Evolutionary conservation across 148 eudicot species (phyloP), one percentile per base, ranked within the genome.

Genomic region (Vaccinium vitisidaea): DNA sequence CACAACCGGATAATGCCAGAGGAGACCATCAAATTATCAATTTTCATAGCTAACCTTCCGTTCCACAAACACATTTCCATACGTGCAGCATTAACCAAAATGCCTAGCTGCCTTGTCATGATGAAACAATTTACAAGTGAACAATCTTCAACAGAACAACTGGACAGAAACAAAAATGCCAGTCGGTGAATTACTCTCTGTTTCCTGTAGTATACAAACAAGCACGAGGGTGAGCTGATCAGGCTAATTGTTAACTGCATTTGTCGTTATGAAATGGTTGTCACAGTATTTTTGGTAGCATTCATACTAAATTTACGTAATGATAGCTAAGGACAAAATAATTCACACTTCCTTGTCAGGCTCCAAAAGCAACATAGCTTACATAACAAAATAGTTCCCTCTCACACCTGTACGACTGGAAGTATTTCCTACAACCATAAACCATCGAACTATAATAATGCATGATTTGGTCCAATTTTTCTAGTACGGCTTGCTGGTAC

Each of bases 61-160:
- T 39, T 70, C 39, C 76, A 83, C 56, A 52, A 53, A 71, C 53
- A 43, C 36, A 18, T 71, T 16, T 25, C 2, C 27, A 39, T 25
- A 21, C 10, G 5, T 49, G 48, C 11, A 48, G 6, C 52, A 48
- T 63, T 2, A 32, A 63, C 77, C n/a, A 23, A 8, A 82, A 82
- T 23, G 43, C 75, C 43, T 23, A 46, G n/a, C 36, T 50, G 23
- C 48, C 70, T 19, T 36, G 27, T 58, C 73, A 39, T 59, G 27
- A 82, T 36, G 32, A 50, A 30, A 82, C 48, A 54, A 73, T 70
- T 32, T 69, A 52, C 23, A 56, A 75, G 80, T 54, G n/a, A 83
- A 36, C 54, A 46, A 15, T 25, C 46, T 27, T 69, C 74, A 27
- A 27, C 74, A 13, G 27, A 69, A 69, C 16, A 12, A 69, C 70